phyloP scores from a whole-genome alignment of 345 rosid genomes.

The Hypericum perforatum region DNA sequence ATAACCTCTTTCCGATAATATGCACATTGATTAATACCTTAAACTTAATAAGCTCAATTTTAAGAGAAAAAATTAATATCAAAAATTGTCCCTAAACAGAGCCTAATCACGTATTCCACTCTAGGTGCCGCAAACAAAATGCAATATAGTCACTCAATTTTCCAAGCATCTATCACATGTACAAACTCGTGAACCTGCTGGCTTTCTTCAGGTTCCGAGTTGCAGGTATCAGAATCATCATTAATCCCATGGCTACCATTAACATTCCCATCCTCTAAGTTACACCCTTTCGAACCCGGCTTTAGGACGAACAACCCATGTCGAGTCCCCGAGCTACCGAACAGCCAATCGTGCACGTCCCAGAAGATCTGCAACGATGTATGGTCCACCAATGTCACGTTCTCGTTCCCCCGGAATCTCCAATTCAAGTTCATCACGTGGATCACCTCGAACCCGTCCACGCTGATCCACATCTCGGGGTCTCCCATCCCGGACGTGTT shows the following conservation, averaged over 20 bases:
- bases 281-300: conserved; percentile 14
- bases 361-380: conserved; percentile 40
- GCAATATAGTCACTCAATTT: conserved; percentile 4
- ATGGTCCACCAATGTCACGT: conserved; percentile 27
- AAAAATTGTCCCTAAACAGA: too few relatives aligned
- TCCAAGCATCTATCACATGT: conserved; percentile 60
- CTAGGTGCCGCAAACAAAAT: too few relatives aligned
- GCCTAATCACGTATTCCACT: too few relatives aligned
- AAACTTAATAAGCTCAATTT: too few relatives aligned
- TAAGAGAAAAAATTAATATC: too few relatives aligned
- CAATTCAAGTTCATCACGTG: conserved; percentile 52
- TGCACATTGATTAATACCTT: too few relatives aligned
- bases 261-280: neutral
- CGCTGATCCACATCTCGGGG: conserved; percentile 64
- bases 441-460: conserved; percentile 41
- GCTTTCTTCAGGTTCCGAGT: conserved; percentile 10
- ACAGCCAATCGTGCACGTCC: conserved; percentile 79
- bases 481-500: conserved; percentile 38
- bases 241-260: conserved; percentile 4
- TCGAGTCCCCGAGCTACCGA: conserved; percentile 26
- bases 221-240: conserved; percentile 9
- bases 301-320: conserved; percentile 52
- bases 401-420: conserved; percentile 75
- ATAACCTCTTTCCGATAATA: too few relatives aligned
- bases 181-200: conserved; percentile 29